Conservation (phyloP, 2,329 filamentous ascomycete species). For the Beauveria caledonica region DNA sequence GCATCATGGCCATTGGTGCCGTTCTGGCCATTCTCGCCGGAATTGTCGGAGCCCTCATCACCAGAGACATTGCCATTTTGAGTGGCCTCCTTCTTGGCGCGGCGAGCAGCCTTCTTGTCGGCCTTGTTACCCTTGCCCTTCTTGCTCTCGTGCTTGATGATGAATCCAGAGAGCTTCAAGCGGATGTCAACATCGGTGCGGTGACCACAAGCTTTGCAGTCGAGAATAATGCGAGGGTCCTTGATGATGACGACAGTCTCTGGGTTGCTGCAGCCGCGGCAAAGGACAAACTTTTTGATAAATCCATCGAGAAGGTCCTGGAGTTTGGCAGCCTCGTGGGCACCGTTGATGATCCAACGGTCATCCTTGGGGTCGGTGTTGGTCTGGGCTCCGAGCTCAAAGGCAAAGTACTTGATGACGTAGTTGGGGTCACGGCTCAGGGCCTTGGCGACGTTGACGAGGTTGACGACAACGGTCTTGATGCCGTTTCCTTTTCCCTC, state of each 20-base stretch:
- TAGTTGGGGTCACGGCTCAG: slow-evolving; percentile 88
- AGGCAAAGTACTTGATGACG: slow-evolving; percentile 99
- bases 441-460: slow-evolving; percentile 86
- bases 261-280: slow-evolving; percentile 99
- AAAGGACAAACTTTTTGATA: slow-evolving; percentile 97
- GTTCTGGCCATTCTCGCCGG: slow-evolving; percentile 51
- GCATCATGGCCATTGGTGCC: slow-evolving; percentile 1
- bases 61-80: slow-evolving; percentile 41
- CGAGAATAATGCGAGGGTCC: slow-evolving; percentile 81
- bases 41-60: slow-evolving; percentile 48
- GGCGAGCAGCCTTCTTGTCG: slow-evolving; percentile 81
- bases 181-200: slow-evolving; percentile 85
- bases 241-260: slow-evolving; percentile 96
- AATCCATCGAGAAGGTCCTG: slow-evolving; percentile 98
- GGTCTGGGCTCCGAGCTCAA: slow-evolving; percentile 96
- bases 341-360: slow-evolving; percentile 99
- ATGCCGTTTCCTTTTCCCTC: slow-evolving; percentile 99
- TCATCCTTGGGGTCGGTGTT: slow-evolving; percentile 96
- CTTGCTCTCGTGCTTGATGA: slow-evolving; percentile 86
- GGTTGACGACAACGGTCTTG: slow-evolving; percentile 95
- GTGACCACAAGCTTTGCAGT: slow-evolving; percentile 98
- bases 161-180: slow-evolving; percentile 94
- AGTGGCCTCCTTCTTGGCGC: slow-evolving; percentile 70
- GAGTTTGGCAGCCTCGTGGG: slow-evolving; percentile 88
- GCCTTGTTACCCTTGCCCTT: slow-evolving; percentile 98